phyloP scores from a whole-genome alignment of 2,329 filamentous ascomycete species.

The Penicillium concentricum region DNA sequence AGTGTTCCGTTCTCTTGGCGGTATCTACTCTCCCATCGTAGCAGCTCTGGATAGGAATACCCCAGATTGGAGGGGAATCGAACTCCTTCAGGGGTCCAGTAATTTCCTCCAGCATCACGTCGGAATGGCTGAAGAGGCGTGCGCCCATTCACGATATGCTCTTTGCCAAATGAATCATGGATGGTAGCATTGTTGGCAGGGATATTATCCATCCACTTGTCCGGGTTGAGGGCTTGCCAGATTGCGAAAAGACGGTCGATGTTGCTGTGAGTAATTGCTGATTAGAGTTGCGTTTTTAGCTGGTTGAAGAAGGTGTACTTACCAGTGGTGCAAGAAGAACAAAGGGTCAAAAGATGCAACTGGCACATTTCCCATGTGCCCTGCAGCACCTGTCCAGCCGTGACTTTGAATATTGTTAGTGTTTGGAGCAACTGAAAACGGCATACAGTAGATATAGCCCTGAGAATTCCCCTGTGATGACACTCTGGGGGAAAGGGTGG shows the following conservation, averaged over 20 bases:
- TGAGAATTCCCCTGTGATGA: fast-evolving
- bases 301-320: background rate
- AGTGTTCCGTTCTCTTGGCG: constrained; percentile 1
- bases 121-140: constrained; percentile 8
- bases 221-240: constrained; percentile 13
- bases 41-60: constrained; percentile 9
- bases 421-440: background rate
- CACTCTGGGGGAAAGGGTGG: background rate
- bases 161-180: constrained; percentile 1
- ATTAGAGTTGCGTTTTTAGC: background rate
- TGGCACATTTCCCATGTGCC: constrained; percentile 70
- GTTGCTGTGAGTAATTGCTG: constrained; percentile 1
- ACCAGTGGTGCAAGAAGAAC: constrained; percentile 71
- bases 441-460: background rate
- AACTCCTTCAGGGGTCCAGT: constrained; percentile 4
- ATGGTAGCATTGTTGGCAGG: constrained; percentile 5
- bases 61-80: constrained; percentile 2
- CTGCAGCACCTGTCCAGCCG: constrained; percentile 56
- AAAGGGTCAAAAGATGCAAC: constrained; percentile 77
- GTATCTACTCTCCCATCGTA: constrained; percentile 1
- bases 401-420: constrained; percentile 27
- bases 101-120: background rate
- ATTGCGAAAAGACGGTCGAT: constrained; percentile 17
- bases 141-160: background rate
- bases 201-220: constrained; percentile 6